Percentiles rank a stretch among this genome's conserved stretches.
Evolutionary conservation across 1,139 yeast species (phyloP).

Genomic region (Geotrichum phurueaensis): DNA sequence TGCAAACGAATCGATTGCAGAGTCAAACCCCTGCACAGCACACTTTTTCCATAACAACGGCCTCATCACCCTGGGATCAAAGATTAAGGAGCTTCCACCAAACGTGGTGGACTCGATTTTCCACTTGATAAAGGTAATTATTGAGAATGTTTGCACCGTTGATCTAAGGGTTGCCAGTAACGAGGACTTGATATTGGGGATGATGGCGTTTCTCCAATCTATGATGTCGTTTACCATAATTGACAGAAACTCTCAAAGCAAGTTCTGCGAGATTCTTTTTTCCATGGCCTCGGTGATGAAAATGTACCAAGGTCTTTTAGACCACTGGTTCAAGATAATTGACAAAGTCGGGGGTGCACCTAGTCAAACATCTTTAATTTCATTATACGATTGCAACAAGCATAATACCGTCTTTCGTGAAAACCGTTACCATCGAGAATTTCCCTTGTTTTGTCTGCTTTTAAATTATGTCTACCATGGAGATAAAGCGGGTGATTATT

Average conservation of each 20-base stretch:
- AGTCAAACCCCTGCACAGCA: conserved; percentile 16
- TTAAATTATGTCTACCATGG: conserved; percentile 29
- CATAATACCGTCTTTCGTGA: not conserved
- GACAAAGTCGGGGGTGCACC: conserved; percentile 18
- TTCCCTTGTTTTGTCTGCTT: conserved; percentile 29
- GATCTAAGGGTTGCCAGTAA: conserved; percentile 19
- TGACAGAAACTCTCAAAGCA: conserved; percentile 19
- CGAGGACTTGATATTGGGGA: conserved; percentile 19
- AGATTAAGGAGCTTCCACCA: conserved; percentile 18
- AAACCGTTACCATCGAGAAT: conserved; percentile 14
- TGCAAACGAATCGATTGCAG: conserved; percentile 4
- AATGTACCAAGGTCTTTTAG: conserved; percentile 19
- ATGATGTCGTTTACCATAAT: conserved; percentile 17
- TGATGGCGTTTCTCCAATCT: conserved; percentile 21
- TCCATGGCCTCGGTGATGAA: conserved; percentile 24
- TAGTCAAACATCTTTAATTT: not conserved
- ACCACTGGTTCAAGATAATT: conserved; percentile 22
- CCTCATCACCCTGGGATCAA: conserved; percentile 18
- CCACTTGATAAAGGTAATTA: conserved; percentile 19
- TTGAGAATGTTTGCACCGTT: conserved; percentile 18
- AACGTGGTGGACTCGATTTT: conserved; percentile 18
- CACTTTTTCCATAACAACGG: conserved; percentile 23
- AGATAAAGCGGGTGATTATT: conserved; percentile 29
- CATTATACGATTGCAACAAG: not conserved
- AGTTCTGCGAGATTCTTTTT: conserved; percentile 22